Conservation (phyloP, 768 basidiomycete species). For the Asterophora parasitica region DNA sequence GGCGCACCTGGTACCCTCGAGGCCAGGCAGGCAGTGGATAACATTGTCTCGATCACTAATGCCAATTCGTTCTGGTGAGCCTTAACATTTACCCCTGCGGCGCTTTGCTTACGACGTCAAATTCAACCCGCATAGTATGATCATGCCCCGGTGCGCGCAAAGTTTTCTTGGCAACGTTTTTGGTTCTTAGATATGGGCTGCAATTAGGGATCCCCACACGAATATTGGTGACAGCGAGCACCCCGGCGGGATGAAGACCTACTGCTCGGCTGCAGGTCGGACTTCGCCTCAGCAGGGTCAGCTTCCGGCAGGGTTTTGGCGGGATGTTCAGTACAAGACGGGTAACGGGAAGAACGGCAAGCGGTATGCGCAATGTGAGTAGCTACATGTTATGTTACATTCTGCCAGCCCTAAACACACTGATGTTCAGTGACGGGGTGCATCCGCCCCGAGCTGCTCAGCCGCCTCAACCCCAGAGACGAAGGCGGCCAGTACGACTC, state of each 20-base stretch:
- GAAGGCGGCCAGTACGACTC: constrained; percentile 57
- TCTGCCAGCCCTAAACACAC: not conserved
- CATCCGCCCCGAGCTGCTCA: constrained; percentile 39
- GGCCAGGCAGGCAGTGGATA: constrained; percentile 34
- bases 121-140: constrained; percentile 29
- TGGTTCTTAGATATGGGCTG: not conserved
- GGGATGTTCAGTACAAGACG: constrained; percentile 39
- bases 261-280: constrained; percentile 42
- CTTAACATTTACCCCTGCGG: not conserved
- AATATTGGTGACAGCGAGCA: constrained; percentile 50
- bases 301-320: constrained; percentile 46
- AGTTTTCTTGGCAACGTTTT: not conserved
- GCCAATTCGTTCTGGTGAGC: constrained; percentile 41
- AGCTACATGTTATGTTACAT: not conserved
- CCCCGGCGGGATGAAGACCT: constrained; percentile 50
- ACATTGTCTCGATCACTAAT: constrained; percentile 47
- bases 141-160: constrained; percentile 39
- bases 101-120: not conserved
- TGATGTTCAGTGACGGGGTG: constrained; percentile 48
- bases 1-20: constrained; percentile 15
- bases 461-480: constrained; percentile 42
- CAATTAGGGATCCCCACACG: constrained; percentile 39
- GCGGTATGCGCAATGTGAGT: constrained; percentile 42
- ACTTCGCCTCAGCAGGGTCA: constrained; percentile 39
- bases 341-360: constrained; percentile 37